Percentiles rank a stretch among this genome's conserved stretches.
phyloP scores from a whole-genome alignment of 192 early-diverging fungal species.

The Globomyces pollinis-pini region DNA sequence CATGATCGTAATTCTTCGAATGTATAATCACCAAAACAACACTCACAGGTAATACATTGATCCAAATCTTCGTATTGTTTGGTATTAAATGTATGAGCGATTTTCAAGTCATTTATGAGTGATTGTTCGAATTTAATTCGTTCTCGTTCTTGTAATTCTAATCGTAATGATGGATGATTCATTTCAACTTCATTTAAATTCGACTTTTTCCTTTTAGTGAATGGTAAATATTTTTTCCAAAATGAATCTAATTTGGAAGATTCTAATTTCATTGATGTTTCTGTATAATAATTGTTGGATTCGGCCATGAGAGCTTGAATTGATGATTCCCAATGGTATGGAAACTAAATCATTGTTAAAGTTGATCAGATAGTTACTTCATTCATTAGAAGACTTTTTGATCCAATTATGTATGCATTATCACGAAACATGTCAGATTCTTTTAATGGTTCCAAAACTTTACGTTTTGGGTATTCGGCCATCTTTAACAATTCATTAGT shows the following conservation, averaged over 20 bases:
- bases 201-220: neutral
- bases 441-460: neutral
- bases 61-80: neutral
- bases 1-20: slow-evolving; percentile 1
- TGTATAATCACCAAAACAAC: slow-evolving; percentile 1
- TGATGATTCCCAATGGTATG: slow-evolving; percentile 9
- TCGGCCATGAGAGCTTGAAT: slow-evolving; percentile 11
- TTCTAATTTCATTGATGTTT: neutral
- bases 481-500: neutral
- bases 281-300: slow-evolving; percentile 4
- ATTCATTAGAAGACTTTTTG: neutral
- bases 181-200: neutral
- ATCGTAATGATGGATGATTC: neutral
- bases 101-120: neutral
- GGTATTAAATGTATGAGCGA: neutral
- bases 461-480: neutral
- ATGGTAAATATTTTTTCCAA: slow-evolving; percentile 10
- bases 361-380: no score
- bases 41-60: neutral
- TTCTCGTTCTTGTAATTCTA: neutral
- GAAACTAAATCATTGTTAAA: neutral
- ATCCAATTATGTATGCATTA: neutral
- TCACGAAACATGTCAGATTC: slow-evolving; percentile 1
- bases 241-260: neutral
- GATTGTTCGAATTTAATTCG: no score